Evolutionary conservation across 73 alveolate species (phyloP).

Genomic region (Diophrys appendiculata): DNA sequence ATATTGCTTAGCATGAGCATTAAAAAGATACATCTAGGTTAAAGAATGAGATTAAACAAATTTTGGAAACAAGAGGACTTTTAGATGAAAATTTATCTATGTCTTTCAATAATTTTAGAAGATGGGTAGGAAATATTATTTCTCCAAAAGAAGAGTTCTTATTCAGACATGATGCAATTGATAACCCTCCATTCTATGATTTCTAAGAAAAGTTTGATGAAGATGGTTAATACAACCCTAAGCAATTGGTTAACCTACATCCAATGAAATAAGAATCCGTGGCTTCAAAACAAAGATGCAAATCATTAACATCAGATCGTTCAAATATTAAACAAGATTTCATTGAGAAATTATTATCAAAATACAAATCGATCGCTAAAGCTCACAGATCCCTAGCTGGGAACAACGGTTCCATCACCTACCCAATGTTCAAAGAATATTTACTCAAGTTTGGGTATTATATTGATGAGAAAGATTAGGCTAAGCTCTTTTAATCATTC

Average conservation of each 20-base stretch:
- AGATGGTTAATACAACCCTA: neutral
- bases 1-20: neutral
- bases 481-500: neutral
- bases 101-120: conserved; percentile 2
- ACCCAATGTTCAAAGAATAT: neutral
- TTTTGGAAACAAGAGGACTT: neutral
- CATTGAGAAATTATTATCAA: neutral
- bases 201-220: conserved; percentile 1
- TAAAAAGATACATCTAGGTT: neutral
- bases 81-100: neutral
- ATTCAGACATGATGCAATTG: conserved; percentile 11
- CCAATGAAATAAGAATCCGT: neutral
- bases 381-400: neutral
- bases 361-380: neutral
- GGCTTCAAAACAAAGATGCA: neutral
- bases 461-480: neutral
- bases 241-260: neutral
- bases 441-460: neutral
- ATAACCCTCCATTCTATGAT: conserved; percentile 12
- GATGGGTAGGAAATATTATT: neutral
- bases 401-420: neutral
- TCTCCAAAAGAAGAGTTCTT: neutral
- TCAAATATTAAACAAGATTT: neutral
- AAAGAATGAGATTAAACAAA: neutral
- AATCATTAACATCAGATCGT: neutral